Conservation (phyloP, 2,329 filamentous ascomycete species). For the Camillea tinctor region DNA sequence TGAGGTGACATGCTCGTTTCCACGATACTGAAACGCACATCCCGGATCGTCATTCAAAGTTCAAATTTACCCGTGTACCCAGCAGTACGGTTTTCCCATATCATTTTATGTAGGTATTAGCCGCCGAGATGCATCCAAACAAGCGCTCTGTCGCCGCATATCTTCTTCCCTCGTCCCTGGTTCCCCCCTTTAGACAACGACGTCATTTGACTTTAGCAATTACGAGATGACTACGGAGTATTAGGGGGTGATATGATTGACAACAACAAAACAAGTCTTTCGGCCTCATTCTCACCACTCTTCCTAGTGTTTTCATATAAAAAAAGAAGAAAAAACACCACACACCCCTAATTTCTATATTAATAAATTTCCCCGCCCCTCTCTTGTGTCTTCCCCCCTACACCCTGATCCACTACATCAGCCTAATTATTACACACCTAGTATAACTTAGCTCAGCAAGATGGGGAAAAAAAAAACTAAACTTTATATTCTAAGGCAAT, state of each 20-base stretch:
- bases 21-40: background rate
- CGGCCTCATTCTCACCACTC: background rate
- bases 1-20: background rate
- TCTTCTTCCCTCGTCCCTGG: background rate
- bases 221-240: background rate
- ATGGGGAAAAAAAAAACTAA: background rate
- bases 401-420: background rate
- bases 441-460: background rate
- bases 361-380: background rate
- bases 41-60: background rate
- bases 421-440: background rate
- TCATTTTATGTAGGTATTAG: background rate
- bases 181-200: background rate
- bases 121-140: background rate
- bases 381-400: no score
- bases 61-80: background rate
- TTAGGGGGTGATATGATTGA: no score
- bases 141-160: background rate
- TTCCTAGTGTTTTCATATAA: no score
- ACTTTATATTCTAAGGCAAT: no score
- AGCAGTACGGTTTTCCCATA: background rate
- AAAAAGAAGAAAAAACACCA: background rate
- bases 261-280: background rate
- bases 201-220: background rate
- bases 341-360: background rate